Base-by-base conservation (phyloP, 352 stramenopile genomes). In the Pythium vanterpoolii region DNA sequence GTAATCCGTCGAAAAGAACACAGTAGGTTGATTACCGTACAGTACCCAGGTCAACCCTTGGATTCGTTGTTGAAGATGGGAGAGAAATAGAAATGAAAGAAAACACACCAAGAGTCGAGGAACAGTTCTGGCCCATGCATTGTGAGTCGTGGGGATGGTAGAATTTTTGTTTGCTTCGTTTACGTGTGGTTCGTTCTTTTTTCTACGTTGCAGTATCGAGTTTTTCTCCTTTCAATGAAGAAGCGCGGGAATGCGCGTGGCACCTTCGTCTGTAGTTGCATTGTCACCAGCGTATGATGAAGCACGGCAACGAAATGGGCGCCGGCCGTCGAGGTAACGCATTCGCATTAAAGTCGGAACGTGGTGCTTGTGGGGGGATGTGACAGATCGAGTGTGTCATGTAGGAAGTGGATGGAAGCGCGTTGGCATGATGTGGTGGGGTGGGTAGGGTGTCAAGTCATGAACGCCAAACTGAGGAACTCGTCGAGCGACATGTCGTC, bases 401-500 rank as follows among this genome's bases (percentile, higher is more conserved):
- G 31, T 38, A 38, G 2, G 4, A 5, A 18, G 31, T 38, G 31
- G 31, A 38, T 14, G 31, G 16, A 5, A 14, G 31, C 31, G 31
- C 31, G 16, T 38, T 38, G 31, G 9, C 31, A 27, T 5, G 28
- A 10, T 18, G 13, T n/a, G 33, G 33, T 39, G 45, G 9, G 28
- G 9, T 18, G 13, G 10, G 46, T 30, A n/a, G 40, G n/a, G 30
- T 3, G 51, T 61, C 43, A 61, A 21, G 54, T 54, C 54, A 47
- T 53, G 54, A 50, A 52, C 34, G 45, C 45, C 44, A 55, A 42
- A 19, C 45, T 45, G 23, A 62, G 26, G 5, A 54, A 36, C 33
- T 48, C 46, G 11, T 62, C 34, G 44, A 62, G 44, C 56, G 42
- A 62, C 34, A 62, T 48, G 23, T 52, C 46, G 18, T 62, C 45